Evolutionary conservation across 768 basidiomycete species (phyloP).

Genomic region (Amanita pseudoporphyria): DNA sequence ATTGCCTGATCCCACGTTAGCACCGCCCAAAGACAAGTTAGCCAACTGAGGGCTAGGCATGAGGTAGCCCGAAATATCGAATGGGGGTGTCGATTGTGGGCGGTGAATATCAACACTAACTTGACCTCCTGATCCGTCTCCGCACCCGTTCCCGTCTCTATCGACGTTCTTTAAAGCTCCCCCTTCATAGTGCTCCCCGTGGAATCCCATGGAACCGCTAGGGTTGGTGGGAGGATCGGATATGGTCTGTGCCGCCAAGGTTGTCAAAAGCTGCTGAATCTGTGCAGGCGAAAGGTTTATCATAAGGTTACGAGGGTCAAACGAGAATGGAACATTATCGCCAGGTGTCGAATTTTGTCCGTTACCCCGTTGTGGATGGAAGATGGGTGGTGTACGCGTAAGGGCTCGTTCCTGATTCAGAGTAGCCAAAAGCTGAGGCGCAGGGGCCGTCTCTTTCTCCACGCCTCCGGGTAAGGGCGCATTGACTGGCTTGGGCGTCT

Average conservation of each 20-base stretch:
- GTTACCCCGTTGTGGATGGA: background rate
- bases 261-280: constrained; percentile 46
- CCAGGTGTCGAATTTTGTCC: constrained; percentile 1
- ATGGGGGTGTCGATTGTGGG: constrained; percentile 13
- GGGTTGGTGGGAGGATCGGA: constrained; percentile 18
- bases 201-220: background rate
- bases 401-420: constrained; percentile 1
- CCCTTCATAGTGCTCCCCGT: background rate
- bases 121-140: background rate
- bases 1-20: background rate
- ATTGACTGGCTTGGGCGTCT: constrained; percentile 2
- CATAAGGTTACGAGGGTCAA: constrained; percentile 40
- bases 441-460: background rate
- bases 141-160: background rate
- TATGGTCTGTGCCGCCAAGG: constrained; percentile 27
- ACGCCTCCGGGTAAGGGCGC: background rate
- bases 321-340: constrained; percentile 20
- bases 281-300: constrained; percentile 46
- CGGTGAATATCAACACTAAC: background rate
- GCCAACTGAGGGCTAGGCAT: constrained; percentile 1
- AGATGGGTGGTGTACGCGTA: constrained; percentile 1
- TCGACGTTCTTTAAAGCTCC: background rate
- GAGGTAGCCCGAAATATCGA: constrained; percentile 20
- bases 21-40: background rate
- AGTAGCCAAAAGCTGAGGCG: background rate